Evolutionary conservation across 2,329 filamentous ascomycete genomes (phyloP).

Genomic region (Ophiocordyceps sinensis): DNA sequence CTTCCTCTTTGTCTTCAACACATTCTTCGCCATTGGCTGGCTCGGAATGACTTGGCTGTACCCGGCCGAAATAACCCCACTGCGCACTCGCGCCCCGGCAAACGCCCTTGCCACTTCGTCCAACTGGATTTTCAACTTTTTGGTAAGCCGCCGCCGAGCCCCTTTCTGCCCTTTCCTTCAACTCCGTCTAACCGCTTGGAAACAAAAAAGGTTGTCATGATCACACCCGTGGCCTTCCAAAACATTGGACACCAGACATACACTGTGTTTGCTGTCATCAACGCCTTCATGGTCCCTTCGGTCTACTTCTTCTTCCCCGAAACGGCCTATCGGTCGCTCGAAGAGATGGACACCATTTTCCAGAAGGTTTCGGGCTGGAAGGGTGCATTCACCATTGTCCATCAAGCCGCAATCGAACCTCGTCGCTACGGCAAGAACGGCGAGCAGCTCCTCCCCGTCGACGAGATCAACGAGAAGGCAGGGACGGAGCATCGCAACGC

Average conservation of each 20-base stretch:
- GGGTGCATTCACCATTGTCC: conserved; percentile 20
- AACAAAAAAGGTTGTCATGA: conserved; percentile 37
- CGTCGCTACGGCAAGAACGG: conserved; percentile 44
- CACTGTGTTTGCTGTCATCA: conserved; percentile 52
- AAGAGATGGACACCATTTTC: conserved; percentile 54
- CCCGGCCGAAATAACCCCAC: conserved; percentile 51
- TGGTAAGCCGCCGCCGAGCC: conserved; percentile 16
- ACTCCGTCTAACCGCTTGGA: not conserved
- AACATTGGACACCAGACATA: conserved; percentile 47
- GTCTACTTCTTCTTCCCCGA: conserved; percentile 52
- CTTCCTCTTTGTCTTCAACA: conserved; percentile 49
- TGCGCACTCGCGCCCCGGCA: conserved; percentile 49
- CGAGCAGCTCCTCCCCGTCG: conserved; percentile 35
- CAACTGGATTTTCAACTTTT: conserved; percentile 51
- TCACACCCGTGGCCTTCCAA: conserved; percentile 43
- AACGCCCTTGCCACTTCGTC: conserved; percentile 39
- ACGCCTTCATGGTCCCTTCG: conserved; percentile 41
- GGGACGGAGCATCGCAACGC: conserved; percentile 13
- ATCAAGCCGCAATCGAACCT: conserved; percentile 30
- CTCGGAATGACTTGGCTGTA: conserved; percentile 49
- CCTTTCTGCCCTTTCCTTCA: too few species aligned
- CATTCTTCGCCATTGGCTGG: conserved; percentile 45
- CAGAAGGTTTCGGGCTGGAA: conserved; percentile 33
- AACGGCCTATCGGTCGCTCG: conserved; percentile 47
- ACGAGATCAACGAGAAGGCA: conserved; percentile 22